phyloP scores from a whole-genome alignment of 176 grass and related monocot species.

The Tillandsia leiboldiana region DNA sequence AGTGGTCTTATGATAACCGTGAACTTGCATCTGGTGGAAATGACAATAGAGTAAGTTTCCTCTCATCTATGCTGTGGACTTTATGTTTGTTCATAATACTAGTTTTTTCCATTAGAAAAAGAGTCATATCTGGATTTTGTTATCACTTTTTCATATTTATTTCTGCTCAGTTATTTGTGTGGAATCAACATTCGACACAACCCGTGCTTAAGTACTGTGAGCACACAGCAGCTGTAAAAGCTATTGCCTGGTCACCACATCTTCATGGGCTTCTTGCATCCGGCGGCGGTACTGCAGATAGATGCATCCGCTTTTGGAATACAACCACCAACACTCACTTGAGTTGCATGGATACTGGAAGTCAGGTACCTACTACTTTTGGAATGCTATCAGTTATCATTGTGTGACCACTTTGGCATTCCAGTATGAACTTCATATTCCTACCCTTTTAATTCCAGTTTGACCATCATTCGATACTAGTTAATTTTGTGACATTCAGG shows the following conservation, averaged over 20 bases:
- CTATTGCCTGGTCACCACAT: conserved; percentile 99
- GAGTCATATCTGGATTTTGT: not conserved
- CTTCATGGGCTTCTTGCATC: conserved; percentile 91
- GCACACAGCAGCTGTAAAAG: conserved; percentile 98
- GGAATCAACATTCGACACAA: conserved; percentile 86
- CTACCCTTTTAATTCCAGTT: too few relatives aligned
- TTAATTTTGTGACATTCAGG: too few relatives aligned
- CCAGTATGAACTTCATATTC: too few relatives aligned
- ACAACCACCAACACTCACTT: conserved; percentile 78
- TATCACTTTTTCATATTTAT: not conserved
- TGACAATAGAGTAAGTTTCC: conserved; percentile 65
- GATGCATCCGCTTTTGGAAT: conserved; percentile 98
- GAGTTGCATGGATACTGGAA: conserved; percentile 81
- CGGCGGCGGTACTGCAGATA: conserved; percentile 95
- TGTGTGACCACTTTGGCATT: too few relatives aligned
- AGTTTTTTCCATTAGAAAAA: not conserved
- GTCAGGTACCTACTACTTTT: conserved; percentile 54
- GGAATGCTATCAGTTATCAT: too few relatives aligned
- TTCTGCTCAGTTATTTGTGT: conserved; percentile 74
- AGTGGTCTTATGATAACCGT: conserved; percentile 92
- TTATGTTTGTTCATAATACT: not conserved
- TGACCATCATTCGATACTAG: too few relatives aligned
- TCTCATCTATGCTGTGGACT: not conserved
- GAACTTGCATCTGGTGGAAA: conserved; percentile 97
- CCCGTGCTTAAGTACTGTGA: conserved; percentile 83